Evolutionary conservation across 192 early-diverging fungal genomes (phyloP), one percentile per base, ranked within the genome.

Genomic region (Umbelopsis vinacea): DNA sequence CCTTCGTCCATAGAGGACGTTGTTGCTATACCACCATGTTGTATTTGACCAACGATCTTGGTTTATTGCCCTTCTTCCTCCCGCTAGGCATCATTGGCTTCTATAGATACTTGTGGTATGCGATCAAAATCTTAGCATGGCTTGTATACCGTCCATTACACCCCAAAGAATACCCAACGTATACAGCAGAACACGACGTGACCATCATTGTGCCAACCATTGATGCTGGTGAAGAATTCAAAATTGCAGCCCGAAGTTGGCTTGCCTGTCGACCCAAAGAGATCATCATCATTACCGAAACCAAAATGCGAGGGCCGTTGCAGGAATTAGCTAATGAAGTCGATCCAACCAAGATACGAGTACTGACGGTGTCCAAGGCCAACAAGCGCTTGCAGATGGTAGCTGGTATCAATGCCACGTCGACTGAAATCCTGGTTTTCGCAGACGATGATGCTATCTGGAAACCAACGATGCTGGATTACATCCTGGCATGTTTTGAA

Each of bases 191-290:
- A n/a, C 71, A 83, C 26, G 87, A 89, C 37, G 87, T 89, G 4
- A 89, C 87, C 19, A 88, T 89, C 60, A 37, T 88, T 46, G 87
- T 89, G 19, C 85, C 87, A 2, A 89, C 87, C 24, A 89, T 89
- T 69, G 87, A 89, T 74, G 85, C 87, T 2, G 87, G 87, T 26
- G 87, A 83, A 14, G 87, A 88, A 68, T 88, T 88, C 79, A 83
- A 86, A 40, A 71, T 83, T 54, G 87, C 87, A 26, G 74, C 88
- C 11, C 72, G 74, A 35, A 82, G 80, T 46, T 89, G 87, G 87
- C 77, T 89, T 26, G 71, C 72, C 6, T 73, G 68, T 75, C 47
- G 85, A 14, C 87, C 87, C 1, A 85, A 79, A 47, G 85, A 88
- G 69, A 79, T 89, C 68, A 83, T 89, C 33, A 86, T 89, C 66